Evolutionary conservation across 257 asterid genomes (phyloP), one percentile per base, ranked within the genome.

Genomic region (Agastache rugosa): DNA sequence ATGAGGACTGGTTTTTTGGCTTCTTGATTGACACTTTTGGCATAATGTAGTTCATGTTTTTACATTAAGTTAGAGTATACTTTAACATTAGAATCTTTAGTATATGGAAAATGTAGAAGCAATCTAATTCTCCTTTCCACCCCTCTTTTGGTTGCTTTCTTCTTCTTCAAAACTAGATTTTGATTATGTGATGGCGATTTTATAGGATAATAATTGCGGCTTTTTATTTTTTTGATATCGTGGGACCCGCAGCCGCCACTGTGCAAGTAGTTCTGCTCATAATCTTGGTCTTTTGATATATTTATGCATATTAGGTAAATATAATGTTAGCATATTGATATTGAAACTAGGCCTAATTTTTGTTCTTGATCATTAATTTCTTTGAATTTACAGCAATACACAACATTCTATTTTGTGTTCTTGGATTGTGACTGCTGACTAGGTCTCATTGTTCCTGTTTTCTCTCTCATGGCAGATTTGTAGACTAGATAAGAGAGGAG

Each of bases 221-320:
- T 54, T 48, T 48, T n/a, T n/a, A n/a, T n/a, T n/a, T n/a, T n/a
- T n/a, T n/a, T n/a, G n/a, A n/a, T n/a, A n/a, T n/a, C n/a, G n/a
- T n/a, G n/a, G n/a, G n/a, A n/a, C n/a, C n/a, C n/a, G n/a, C n/a
- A n/a, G n/a, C n/a, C n/a, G n/a, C n/a, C n/a, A n/a, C n/a, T n/a
- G n/a, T n/a, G n/a, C n/a, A n/a, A n/a, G 54, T 44, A 15, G 9
- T 69, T 48, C 20, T 69, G 37, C 15, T 51, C 64, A 69, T 69
- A 34, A 19, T 69, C 65, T 59, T 22, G 35, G 35, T 35, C 16
- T 55, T 22, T 5, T 55, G 11, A 48, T n/a, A 6, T 19, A n/a
- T 6, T n/a, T 48, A 5, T 48, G 54, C 54, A 48, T 14, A 45
- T 45, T 14, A 45, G 17, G 5, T 45, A 3, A 37, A 37, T 37